A percentile compares a stretch with the other conserved stretches of the same genome.
phyloP scores from a whole-genome alignment of 345 rosid genomes.

The Aquilaria sinensis region DNA sequence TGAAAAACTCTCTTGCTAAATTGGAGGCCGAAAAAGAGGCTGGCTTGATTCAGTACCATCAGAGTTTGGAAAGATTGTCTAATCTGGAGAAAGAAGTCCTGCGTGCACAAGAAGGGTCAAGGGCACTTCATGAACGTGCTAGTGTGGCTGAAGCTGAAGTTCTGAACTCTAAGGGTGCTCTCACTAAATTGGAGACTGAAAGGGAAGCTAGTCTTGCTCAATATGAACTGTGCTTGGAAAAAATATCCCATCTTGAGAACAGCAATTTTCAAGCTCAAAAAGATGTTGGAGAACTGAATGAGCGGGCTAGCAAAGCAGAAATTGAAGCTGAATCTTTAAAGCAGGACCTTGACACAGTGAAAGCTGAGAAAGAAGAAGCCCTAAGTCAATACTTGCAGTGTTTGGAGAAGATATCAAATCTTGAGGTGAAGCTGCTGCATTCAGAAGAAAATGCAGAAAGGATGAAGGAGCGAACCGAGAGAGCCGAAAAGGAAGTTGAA shows the following conservation, averaged over 20 bases:
- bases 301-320: conserved; percentile 63
- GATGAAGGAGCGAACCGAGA: conserved; percentile 44
- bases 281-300: conserved; percentile 54
- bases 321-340: conserved; percentile 43
- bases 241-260: conserved; percentile 55
- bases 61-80: conserved; percentile 64
- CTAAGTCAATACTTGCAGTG: conserved; percentile 45
- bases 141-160: conserved; percentile 76
- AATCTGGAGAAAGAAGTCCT: conserved; percentile 68
- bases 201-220: conserved; percentile 56
- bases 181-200: conserved; percentile 52
- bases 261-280: conserved; percentile 41
- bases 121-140: conserved; percentile 54
- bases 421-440: conserved; percentile 51
- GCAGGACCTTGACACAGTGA: conserved; percentile 44
- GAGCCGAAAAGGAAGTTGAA: conserved; percentile 68
- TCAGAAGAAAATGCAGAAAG: conserved; percentile 56
- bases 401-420: conserved; percentile 48
- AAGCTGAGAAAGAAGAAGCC: conserved; percentile 68
- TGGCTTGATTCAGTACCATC: conserved; percentile 59
- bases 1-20: conserved; percentile 74
- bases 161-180: conserved; percentile 54
- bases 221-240: conserved; percentile 67
- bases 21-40: conserved; percentile 92
- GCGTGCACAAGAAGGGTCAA: conserved; percentile 61